Base-by-base conservation (phyloP, 305 asterid species). In the Solanum aculeatissimum region DNA sequence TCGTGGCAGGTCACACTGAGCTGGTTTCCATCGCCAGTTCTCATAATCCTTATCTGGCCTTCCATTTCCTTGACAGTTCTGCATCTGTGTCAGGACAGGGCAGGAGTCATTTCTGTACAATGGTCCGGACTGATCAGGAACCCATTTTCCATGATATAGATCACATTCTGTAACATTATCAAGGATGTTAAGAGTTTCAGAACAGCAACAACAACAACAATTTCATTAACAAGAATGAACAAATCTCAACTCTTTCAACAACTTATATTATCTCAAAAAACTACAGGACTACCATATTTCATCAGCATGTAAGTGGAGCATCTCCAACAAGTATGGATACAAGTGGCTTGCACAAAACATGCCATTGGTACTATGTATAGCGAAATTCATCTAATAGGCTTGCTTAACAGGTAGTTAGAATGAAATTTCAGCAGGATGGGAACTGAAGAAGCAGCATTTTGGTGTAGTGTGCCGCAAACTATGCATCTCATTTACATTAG, bases 11-110 rank as follows among this genome's bases (percentile, higher is more conserved):
- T 91, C 95, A 87, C 99, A 97, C 72, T 89, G 89, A 84, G 89
- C 83, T 57, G 99, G 99, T 91, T 94, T 91, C 99, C 99, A 97
- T 82, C 95, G 90, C 98, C 97, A 97, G 65, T 94, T 92, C 89
- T 97, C 98, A 51, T 94, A 95, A 83, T 92, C 98, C 83, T 89
- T 92, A 88, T 97, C 99, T 25, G 98, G 98, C 87, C 99, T 93
- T 84, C 99, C 99, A 86, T 97, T 97, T 84, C 98, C 98, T 85
- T 91, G 98, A 87, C 99, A 97, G 86, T 97, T 97, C 87, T 97
- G 98, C 94, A 91, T 92, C 92, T 93, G 98, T 66, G 97, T 89
- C 85, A 95, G 87, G 70, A 95, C 91, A 19, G 98, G 98, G 38
- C 99, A 96, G 29, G 99, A 90, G 90, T 92, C 89, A 80, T 93